phyloP scores from a whole-genome alignment of 768 basidiomycete genomes.

The Leccinum longicurvipes region DNA sequence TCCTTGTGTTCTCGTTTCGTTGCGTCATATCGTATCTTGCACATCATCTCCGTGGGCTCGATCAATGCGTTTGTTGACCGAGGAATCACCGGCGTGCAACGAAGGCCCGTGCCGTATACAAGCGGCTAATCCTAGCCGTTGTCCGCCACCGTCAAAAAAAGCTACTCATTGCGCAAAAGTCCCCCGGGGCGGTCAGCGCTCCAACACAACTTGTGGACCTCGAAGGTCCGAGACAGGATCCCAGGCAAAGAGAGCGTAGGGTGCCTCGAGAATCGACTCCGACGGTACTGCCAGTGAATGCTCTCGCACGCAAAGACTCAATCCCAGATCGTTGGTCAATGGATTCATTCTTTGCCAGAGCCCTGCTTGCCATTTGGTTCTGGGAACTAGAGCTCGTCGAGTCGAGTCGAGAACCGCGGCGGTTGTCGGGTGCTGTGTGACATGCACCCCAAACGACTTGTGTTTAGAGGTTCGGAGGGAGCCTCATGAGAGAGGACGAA shows the following conservation, averaged over 20 bases:
- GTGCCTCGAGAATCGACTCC: neutral
- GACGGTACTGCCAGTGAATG: neutral
- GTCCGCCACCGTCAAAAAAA: neutral
- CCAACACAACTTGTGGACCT: neutral
- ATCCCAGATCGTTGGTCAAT: neutral
- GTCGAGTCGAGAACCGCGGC: no score
- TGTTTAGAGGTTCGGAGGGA: no score
- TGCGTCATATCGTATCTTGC: neutral
- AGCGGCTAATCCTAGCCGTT: neutral
- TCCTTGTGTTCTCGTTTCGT: neutral
- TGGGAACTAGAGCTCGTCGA: no score
- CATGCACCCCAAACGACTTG: no score
- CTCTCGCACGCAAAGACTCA: neutral
- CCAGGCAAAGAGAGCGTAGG: neutral
- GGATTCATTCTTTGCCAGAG: neutral
- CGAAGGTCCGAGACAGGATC: neutral
- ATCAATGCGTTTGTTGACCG: neutral
- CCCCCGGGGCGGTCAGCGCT: no score
- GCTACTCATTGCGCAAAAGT: neutral
- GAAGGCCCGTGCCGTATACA: neutral
- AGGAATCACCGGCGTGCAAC: neutral
- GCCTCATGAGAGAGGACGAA: no score
- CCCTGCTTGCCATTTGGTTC: neutral
- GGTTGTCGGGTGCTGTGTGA: no score
- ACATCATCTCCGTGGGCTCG: neutral